Evolutionary conservation across 441 rosid genomes (phyloP).

Genomic region (Erodium moschatum): DNA sequence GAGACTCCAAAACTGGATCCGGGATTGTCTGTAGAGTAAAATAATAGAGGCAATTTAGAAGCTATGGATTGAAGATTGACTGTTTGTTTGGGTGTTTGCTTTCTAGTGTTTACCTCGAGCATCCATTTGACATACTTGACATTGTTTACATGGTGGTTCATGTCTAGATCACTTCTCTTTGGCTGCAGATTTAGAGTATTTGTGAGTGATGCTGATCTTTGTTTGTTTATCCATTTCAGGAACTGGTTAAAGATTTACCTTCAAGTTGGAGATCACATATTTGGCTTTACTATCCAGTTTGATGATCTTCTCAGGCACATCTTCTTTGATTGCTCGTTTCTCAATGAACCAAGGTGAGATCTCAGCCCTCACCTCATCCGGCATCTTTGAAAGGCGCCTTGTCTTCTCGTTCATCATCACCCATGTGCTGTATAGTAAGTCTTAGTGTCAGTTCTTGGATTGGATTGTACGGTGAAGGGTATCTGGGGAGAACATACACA

Average conservation of each 20-base stretch:
- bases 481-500: no score
- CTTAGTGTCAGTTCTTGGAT: no score
- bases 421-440: conserved; percentile 41
- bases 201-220: neutral
- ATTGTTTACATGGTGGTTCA: conserved; percentile 75
- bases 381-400: conserved; percentile 63
- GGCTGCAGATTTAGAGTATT: conserved; percentile 31
- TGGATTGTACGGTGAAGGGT: no score
- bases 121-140: conserved; percentile 69
- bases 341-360: conserved; percentile 59
- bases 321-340: conserved; percentile 56
- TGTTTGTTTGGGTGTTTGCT: neutral
- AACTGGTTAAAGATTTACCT: conserved; percentile 28
- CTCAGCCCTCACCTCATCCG: conserved; percentile 56
- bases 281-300: conserved; percentile 47
- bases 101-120: conserved; percentile 43
- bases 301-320: conserved; percentile 38
- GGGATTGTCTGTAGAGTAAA: conserved; percentile 41
- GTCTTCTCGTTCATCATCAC: conserved; percentile 70
- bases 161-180: conserved; percentile 51
- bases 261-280: conserved; percentile 37
- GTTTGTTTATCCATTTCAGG: neutral
- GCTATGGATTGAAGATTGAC: neutral
- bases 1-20: conserved; percentile 39
- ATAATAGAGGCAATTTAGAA: neutral